Evolutionary conservation across 345 rosid species (phyloP).

Genomic region (Eucalyptus lansdowneana): DNA sequence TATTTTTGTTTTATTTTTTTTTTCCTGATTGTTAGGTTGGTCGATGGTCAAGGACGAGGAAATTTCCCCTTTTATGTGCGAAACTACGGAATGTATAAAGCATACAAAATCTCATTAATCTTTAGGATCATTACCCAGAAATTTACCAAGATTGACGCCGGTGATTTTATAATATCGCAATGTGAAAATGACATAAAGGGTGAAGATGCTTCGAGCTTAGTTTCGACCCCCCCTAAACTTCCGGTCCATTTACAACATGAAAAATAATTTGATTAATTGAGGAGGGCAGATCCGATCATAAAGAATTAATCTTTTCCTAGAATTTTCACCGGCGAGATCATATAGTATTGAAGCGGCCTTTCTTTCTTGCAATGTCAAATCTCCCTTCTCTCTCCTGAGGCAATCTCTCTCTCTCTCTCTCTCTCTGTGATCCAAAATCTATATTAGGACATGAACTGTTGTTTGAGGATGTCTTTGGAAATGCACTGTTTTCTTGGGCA

Average conservation of each 20-base stretch:
- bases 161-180: not conserved
- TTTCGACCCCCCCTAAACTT: not conserved
- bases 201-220: rapidly evolving
- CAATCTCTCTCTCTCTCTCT: not conserved
- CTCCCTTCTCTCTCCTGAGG: not conserved
- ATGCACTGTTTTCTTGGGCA: not conserved
- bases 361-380: not conserved
- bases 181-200: not conserved
- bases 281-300: rapidly evolving
- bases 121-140: not conserved
- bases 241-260: not conserved
- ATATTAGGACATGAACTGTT: not conserved
- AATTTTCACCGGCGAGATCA: not conserved
- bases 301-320: not conserved
- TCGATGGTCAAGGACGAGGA: not conserved
- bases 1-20: not conserved
- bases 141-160: not conserved
- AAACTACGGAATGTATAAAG: not conserved
- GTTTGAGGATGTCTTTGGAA: not conserved
- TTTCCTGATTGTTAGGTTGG: not conserved
- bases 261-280: rapidly evolving
- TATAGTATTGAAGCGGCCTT: not conserved
- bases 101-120: not conserved
- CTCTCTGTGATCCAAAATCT: not conserved
- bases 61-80: not conserved